Conservation (phyloP, 805 yeast genomes). For the Saturnispora dispora region DNA sequence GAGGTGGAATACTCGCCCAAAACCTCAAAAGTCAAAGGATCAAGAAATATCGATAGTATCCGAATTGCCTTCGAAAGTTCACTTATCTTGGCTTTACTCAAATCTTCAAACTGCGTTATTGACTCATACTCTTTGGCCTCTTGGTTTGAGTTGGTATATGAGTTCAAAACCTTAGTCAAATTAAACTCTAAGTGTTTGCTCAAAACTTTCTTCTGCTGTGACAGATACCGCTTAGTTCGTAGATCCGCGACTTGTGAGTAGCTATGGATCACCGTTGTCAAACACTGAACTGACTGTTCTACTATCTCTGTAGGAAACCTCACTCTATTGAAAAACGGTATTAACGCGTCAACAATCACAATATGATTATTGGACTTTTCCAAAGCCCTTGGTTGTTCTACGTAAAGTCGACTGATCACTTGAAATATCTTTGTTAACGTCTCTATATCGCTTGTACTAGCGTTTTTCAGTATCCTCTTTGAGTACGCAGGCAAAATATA, state of each 20-base stretch:
- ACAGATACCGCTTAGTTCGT: constrained; percentile 18
- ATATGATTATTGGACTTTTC: constrained; percentile 14
- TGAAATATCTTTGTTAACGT: constrained; percentile 1
- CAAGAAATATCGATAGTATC: constrained; percentile 21
- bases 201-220: constrained; percentile 16
- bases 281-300: constrained; percentile 16
- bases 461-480: not conserved
- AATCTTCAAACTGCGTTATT: constrained; percentile 12
- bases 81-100: constrained; percentile 18
- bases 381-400: constrained; percentile 1
- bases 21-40: constrained; percentile 15
- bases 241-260: constrained; percentile 19
- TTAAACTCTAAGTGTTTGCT: constrained; percentile 18
- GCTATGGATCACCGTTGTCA: constrained; percentile 17
- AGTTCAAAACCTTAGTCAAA: constrained; percentile 17
- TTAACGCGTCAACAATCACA: constrained; percentile 14
- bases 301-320: constrained; percentile 18
- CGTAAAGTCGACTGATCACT: constrained; percentile 1
- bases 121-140: constrained; percentile 11
- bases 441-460: not conserved
- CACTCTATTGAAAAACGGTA: constrained; percentile 22
- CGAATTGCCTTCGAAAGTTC: constrained; percentile 22
- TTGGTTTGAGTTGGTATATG: constrained; percentile 20
- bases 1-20: constrained; percentile 18
- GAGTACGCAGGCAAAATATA: constrained; percentile 7